Evolutionary conservation across 306 rosid genomes (phyloP).

Genomic region (Begonia masoniana): DNA sequence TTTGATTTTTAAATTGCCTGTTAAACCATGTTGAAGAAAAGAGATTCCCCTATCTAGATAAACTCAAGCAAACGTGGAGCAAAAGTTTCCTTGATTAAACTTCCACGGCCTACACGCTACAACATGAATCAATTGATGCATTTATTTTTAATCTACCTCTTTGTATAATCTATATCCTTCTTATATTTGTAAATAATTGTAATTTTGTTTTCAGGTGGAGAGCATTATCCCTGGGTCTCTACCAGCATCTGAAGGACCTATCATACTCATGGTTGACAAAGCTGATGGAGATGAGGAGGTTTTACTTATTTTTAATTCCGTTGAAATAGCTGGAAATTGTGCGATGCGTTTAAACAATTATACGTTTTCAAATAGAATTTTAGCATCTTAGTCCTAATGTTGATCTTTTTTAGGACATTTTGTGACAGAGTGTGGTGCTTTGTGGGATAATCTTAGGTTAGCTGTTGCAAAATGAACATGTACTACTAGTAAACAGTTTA

Average conservation of each 20-base stretch:
- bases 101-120: no score
- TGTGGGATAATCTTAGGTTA: background rate
- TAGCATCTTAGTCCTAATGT: background rate
- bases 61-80: no score
- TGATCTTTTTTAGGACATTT: background rate
- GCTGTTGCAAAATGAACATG: background rate
- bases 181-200: background rate
- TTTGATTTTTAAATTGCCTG: no score
- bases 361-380: background rate
- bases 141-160: no score
- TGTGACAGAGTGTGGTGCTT: background rate
- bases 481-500: constrained; percentile 11
- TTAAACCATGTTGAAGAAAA: no score
- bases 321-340: no score
- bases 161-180: background rate
- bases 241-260: constrained; percentile 61
- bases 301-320: constrained; percentile 5
- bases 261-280: constrained; percentile 61
- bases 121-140: no score
- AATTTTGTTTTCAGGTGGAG: constrained; percentile 53
- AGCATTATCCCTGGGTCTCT: constrained; percentile 75
- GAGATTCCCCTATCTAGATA: no score
- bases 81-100: no score
- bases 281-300: constrained; percentile 99
- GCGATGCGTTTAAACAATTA: no score